Evolutionary conservation across 306 rosid species (phyloP).

Genomic region (Cucumis hystrix): DNA sequence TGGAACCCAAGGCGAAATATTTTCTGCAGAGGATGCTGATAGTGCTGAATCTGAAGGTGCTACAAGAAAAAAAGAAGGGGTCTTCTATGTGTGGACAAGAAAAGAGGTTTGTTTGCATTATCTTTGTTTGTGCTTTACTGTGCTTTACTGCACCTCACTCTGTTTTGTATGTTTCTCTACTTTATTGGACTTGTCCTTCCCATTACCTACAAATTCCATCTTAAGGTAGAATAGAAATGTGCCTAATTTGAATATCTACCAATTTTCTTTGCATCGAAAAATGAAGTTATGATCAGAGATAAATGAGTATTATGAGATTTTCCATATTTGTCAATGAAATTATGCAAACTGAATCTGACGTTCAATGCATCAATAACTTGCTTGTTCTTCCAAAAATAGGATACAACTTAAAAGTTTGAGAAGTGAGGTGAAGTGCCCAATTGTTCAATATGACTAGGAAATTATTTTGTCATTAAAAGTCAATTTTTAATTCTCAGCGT

Average conservation of each 20-base stretch:
- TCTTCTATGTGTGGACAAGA: slow-evolving; percentile 81
- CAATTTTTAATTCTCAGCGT: neutral
- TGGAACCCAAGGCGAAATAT: slow-evolving; percentile 88
- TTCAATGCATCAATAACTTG: neutral
- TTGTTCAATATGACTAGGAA: neutral
- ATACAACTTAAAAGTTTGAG: neutral
- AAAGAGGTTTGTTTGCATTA: slow-evolving; percentile 52
- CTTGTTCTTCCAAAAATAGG: neutral
- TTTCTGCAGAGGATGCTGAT: slow-evolving; percentile 99
- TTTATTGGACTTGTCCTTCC: neutral
- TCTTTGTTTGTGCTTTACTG: slow-evolving; percentile 5
- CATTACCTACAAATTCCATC: neutral
- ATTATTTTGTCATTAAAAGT: neutral
- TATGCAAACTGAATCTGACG: neutral
- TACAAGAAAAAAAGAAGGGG: slow-evolving; percentile 72
- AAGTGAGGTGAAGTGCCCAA: neutral
- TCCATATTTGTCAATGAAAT: neutral
- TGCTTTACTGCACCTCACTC: slow-evolving; percentile 1
- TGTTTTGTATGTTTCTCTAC: neutral
- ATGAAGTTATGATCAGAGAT: neutral
- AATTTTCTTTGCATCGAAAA: neutral
- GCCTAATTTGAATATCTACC: neutral
- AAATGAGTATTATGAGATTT: neutral
- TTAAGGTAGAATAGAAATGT: neutral
- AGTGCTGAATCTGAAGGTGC: slow-evolving; percentile 82